Evolutionary conservation across 331 rosid species (phyloP).

Genomic region (Malus hybrid): DNA sequence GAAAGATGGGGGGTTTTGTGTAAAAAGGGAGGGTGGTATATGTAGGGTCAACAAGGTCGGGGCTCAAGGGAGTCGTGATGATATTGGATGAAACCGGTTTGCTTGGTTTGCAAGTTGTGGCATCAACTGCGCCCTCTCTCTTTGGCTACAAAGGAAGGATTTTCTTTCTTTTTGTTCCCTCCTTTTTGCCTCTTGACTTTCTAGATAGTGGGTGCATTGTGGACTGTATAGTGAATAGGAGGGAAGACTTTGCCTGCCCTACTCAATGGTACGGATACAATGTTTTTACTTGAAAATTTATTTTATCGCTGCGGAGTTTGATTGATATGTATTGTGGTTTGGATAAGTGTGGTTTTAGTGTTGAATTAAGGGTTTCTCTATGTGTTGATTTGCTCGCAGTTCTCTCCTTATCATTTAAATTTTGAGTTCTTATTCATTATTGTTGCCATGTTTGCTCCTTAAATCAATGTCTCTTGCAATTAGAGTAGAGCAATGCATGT

Average conservation of each 20-base stretch:
- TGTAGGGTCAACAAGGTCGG: constrained; percentile 39
- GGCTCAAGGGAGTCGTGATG: constrained; percentile 11
- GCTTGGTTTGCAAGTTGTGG: constrained; percentile 53
- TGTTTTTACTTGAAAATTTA: not conserved
- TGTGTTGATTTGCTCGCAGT: not conserved
- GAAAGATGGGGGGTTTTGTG: not conserved
- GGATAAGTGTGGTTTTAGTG: not conserved
- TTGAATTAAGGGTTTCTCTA: not conserved
- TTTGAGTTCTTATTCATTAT: no score
- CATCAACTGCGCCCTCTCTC: constrained; percentile 5
- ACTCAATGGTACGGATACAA: not conserved
- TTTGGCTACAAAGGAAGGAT: not conserved
- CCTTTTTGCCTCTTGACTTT: not conserved
- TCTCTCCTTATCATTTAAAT: not conserved
- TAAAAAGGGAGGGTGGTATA: not conserved
- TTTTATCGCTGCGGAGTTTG: not conserved
- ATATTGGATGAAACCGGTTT: constrained; percentile 26
- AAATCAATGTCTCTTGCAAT: no score
- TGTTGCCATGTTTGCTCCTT: no score
- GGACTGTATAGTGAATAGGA: not conserved
- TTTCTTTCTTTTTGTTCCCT: not conserved
- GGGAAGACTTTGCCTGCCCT: not conserved
- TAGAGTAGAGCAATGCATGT: no score
- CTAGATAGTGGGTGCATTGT: not conserved
- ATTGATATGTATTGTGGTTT: not conserved